A percentile compares a stretch with the other conserved stretches of the same genome.
Conservation (phyloP, 768 basidiomycete species). For the Suillus discolor region DNA sequence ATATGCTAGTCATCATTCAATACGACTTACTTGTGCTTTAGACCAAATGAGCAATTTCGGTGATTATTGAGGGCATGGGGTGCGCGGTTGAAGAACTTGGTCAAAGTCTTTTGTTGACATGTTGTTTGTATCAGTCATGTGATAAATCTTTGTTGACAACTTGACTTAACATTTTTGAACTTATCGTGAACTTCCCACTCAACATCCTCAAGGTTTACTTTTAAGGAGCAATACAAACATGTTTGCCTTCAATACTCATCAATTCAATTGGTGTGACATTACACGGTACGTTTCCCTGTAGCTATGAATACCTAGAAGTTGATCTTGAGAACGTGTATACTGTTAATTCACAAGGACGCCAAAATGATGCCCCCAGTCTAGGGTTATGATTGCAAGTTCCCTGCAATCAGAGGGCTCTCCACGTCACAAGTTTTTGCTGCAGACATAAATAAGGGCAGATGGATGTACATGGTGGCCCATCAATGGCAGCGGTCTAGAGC, state of each 20-base stretch:
- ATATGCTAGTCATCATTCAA: not conserved
- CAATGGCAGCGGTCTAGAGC: no score
- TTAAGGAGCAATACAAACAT: no score
- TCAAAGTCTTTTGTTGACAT: not conserved
- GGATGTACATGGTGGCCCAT: no score
- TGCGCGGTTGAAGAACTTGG: not conserved
- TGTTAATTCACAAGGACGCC: not conserved
- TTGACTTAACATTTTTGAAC: no score
- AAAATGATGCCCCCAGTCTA: not conserved
- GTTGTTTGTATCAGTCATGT: not conserved
- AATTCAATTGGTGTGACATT: not conserved
- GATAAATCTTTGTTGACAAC: not conserved
- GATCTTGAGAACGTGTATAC: not conserved
- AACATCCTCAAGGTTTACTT: no score
- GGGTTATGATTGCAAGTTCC: not conserved
- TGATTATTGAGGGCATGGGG: no score
- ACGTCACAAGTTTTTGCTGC: not conserved
- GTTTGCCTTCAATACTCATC: no score
- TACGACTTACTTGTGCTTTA: conserved; percentile 19
- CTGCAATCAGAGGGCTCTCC: conserved; percentile 1
- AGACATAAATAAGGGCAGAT: no score
- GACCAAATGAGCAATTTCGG: not conserved
- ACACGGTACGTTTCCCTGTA: not conserved
- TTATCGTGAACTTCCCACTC: no score
- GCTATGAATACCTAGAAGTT: not conserved